These are phyloP conservation scores for Fusarium clavum DNA, from an alignment of 2,329 filamentous ascomycete genomes.

Conservation along the genomic window DNA sequence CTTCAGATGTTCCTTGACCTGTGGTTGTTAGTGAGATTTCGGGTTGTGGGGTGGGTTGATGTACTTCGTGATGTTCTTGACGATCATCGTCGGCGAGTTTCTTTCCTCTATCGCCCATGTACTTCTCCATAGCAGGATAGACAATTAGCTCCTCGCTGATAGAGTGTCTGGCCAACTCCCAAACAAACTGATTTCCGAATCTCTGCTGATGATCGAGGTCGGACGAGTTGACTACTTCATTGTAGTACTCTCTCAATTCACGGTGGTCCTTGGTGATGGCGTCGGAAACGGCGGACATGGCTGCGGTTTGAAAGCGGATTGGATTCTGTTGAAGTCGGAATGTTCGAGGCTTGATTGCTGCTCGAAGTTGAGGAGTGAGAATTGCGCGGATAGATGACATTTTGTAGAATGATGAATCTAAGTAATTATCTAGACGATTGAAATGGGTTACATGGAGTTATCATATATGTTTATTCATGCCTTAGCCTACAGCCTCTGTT, in stretches of 20 bases:
- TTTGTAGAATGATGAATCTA: not conserved
- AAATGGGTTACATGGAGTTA: no score
- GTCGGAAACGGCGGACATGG: slow-evolving; percentile 32
- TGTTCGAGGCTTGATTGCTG: not conserved
- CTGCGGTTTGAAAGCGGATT: not conserved
- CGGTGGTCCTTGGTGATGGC: slow-evolving; percentile 48
- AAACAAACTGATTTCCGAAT: slow-evolving; percentile 60
- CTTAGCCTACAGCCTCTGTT: accelerated
- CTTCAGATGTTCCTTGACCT: slow-evolving; percentile 65
- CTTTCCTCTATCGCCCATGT: slow-evolving; percentile 57
- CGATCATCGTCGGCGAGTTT: slow-evolving; percentile 61
- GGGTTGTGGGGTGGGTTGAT: not conserved
- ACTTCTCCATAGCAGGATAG: slow-evolving; percentile 65
- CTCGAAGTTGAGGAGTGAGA: not conserved
- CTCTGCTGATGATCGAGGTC: slow-evolving; percentile 54
- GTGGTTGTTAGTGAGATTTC: not conserved
- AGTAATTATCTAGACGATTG: not conserved
- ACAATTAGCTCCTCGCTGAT: slow-evolving; percentile 63
- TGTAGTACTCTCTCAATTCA: slow-evolving; percentile 53
- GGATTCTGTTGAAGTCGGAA: not conserved
- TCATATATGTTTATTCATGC: not conserved
- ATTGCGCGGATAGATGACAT: slow-evolving; percentile 14
- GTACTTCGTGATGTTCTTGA: slow-evolving; percentile 59
- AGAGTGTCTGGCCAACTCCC: slow-evolving; percentile 62
- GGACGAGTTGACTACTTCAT: slow-evolving; percentile 53